Conservation (phyloP, 2,329 filamentous ascomycete genomes). For the Colletotrichum simmondsii region DNA sequence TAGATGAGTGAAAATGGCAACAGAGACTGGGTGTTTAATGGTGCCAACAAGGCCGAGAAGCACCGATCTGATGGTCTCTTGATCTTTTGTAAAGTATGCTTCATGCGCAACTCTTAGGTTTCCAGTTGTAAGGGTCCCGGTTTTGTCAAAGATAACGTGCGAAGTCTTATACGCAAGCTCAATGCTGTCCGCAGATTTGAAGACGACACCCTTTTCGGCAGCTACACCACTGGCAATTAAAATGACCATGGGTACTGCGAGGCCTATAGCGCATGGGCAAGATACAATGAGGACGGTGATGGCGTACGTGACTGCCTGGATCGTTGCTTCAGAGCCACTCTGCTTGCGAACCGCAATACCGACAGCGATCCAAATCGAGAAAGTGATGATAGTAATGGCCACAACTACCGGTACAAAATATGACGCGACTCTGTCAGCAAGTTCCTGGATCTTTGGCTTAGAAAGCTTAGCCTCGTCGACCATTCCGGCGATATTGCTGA, state of each 20-base stretch:
- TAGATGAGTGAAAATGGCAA: conserved; percentile 56
- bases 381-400: conserved; percentile 66
- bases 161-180: conserved; percentile 70
- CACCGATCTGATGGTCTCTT: neutral
- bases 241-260: conserved; percentile 82
- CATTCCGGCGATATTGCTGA: conserved; percentile 74
- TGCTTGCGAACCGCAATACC: conserved; percentile 54
- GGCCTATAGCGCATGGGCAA: conserved; percentile 81
- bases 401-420: conserved; percentile 78
- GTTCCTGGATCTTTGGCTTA: conserved; percentile 74
- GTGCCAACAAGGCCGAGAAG: conserved; percentile 44
- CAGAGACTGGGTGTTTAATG: conserved; percentile 64
- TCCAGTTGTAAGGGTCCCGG: conserved; percentile 77
- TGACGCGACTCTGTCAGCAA: conserved; percentile 74
- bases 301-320: conserved; percentile 75
- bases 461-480: conserved; percentile 77
- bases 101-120: conserved; percentile 57
- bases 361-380: conserved; percentile 74
- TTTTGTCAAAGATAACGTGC: conserved; percentile 84
- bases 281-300: conserved; percentile 81
- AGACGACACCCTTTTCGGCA: conserved; percentile 72
- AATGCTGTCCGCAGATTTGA: conserved; percentile 73
- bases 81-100: conserved; percentile 39
- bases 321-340: conserved; percentile 59
- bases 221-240: conserved; percentile 76